phyloP scores from a whole-genome alignment of 129 eudicot species.

The sunflower (Helianthus annuus) region DNA sequence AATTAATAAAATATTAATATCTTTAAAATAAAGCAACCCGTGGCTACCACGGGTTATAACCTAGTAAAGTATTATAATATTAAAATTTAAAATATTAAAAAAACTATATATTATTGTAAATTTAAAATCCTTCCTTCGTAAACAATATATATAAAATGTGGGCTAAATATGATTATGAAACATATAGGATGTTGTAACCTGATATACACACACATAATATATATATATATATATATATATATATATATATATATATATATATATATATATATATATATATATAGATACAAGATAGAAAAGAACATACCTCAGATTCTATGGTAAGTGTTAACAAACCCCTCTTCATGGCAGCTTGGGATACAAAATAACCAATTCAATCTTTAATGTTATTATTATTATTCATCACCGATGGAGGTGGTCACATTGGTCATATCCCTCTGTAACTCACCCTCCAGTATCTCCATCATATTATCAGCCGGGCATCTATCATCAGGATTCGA shows the following conservation, averaged over 20 bases:
- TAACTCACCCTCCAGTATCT: conserved; percentile 53
- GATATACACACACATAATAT: background rate
- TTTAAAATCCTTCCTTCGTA: background rate
- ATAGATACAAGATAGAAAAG: background rate
- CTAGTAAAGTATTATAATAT: too few species aligned
- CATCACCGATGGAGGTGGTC: conserved; percentile 41
- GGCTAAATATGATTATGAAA: background rate
- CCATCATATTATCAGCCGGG: conserved; percentile 70
- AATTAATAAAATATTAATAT: too few species aligned
- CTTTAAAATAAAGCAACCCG: too few species aligned
- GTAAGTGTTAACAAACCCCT: conserved; percentile 28
- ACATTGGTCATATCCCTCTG: conserved; percentile 42
- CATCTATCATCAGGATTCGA: conserved; percentile 68
- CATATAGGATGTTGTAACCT: too few species aligned
- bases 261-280: background rate
- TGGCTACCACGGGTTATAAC: too few species aligned
- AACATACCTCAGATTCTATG: conserved; percentile 28
- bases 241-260: background rate
- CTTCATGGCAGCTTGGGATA: conserved; percentile 23
- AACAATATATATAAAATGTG: too few species aligned
- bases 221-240: background rate
- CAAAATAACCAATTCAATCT: conserved; percentile 4
- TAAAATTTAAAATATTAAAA: too few species aligned
- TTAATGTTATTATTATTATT: conserved; percentile 24
- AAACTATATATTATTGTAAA: background rate